Base-by-base conservation (phyloP, 208 protist species). In the Eutreptiella sp. region DNA sequence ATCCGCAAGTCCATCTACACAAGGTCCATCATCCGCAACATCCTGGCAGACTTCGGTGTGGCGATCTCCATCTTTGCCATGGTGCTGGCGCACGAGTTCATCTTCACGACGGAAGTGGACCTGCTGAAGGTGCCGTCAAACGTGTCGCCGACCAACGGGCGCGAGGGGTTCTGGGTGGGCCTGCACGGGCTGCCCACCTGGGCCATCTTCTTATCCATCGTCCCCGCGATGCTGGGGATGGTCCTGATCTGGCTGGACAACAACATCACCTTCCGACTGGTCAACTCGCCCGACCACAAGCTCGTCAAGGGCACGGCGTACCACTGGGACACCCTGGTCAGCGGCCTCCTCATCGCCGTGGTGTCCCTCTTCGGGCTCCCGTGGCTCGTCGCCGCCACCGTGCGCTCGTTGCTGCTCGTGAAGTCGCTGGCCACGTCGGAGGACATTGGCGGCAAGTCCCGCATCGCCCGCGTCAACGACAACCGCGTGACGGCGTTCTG, bases 231-330 rank as follows among this genome's bases (percentile, higher is more conserved):
- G 11, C 41, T 78, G 21, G 52, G 77, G 11, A 75, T 61, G 21
- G 53, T 65, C 7, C 66, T 80, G 26, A 64, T 79, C 53, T 73
- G 77, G 38, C 71, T 80, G 32, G 73, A 79, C 39, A 70, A 79
- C 54, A 79, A 79, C 42, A 55, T 79, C 21, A 65, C 53, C 9
- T 75, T 65, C 14, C 45, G 73, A 19, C 54, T 79, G 3, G 45
- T 52, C 7, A 58, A 74, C 28, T 31, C 58, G 16, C 41, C 46
- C 4, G 46, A 68, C 33, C 72, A 73, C 38, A 21, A 68, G 24
- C 43, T 76, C 4, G 38, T 34, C 19, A 70, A 79, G 47, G 32
- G 33, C 5, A n/a, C 33, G 27, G 75, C 75, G 0, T 80, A 62
- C 48, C 52, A 79, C 45, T 76, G 59, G 68, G 75, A 80, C 55